Evolutionary conservation across 495 filamentous ascomycete genomes (phyloP), one percentile per base, ranked within the genome.

Genomic region (Talaromyces liani): DNA sequence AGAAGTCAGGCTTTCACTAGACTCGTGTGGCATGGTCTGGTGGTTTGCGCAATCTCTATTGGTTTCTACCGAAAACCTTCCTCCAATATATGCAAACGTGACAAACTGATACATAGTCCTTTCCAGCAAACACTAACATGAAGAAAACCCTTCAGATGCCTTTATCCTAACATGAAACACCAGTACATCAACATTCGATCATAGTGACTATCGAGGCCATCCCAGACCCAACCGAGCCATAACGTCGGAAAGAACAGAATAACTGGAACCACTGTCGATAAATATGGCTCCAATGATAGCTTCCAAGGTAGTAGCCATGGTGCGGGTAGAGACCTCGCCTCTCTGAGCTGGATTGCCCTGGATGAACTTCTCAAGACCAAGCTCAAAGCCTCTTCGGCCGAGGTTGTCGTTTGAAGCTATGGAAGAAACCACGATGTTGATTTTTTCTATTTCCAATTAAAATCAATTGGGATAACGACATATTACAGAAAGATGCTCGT

Each of bases 241-340:
- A 6, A 36, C 29, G 16, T 36, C 6, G n/a, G 31, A 8, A 18
- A 59, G 6, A 59, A 36, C 27, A 36, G 57, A 5, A 14, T 22
- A 34, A 22, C 41, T 18, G 31, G 7, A 29, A 12, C 34, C 36
- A 25, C 61, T 61, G 47, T 66, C 65, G 18, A 66, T 49, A 22
- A 49, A 64, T 24, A 63, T 55, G 33, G 65, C 67, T 6, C 67
- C 67, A 22, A 66, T 55, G 10, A 69, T 65, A 3, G 67, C 65
- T 45, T 65, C 56, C 6, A 68, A 33, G 0, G 67, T 64, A 12
- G 59, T 60, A 6, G 62, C 65, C 65, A 69, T 65, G 1, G 64
- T 4, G 27, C 27, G 27, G 27, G 27, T 3, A 27, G 58, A 60
- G 62, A 68, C 18, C 10, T 3, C 8, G 1, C 25, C 41, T 10